These are phyloP conservation scores for Crepidotus variabilis DNA, from an alignment of 768 basidiomycete genomes.

Conservation along the genomic window DNA sequence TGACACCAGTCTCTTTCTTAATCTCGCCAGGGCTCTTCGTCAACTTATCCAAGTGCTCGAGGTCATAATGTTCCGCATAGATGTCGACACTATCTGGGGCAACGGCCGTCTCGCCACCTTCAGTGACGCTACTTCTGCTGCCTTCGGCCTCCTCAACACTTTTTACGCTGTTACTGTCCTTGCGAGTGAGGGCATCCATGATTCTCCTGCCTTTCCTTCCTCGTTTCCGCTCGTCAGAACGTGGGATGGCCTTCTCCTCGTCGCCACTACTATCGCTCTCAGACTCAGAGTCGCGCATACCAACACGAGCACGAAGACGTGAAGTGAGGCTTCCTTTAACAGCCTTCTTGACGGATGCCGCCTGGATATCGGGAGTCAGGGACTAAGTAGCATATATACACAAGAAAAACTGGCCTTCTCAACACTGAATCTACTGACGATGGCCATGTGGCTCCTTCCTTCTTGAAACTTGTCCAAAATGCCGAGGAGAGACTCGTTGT, in stretches of 20 bases:
- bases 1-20: neutral
- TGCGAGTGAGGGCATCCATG: conserved; percentile 8
- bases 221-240: conserved; percentile 12
- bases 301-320: conserved; percentile 70
- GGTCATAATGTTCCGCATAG: neutral
- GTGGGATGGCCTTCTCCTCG: conserved; percentile 20
- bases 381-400: too few relatives aligned
- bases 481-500: conserved; percentile 79
- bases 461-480: conserved; percentile 90
- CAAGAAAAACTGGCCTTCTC: conserved; percentile 41
- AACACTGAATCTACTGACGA: conserved; percentile 73
- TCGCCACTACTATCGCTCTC: conserved; percentile 33
- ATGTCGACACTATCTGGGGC: neutral
- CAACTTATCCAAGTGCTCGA: neutral
- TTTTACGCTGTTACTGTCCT: conserved; percentile 19
- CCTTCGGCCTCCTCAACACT: conserved; percentile 22
- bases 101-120: conserved; percentile 4
- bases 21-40: neutral
- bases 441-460: conserved; percentile 88
- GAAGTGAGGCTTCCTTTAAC: conserved; percentile 80
- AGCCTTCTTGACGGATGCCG: conserved; percentile 77
- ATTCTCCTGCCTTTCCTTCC: conserved; percentile 10
- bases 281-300: conserved; percentile 64
- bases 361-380: too few relatives aligned
- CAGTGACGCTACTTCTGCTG: conserved; percentile 12